Evolutionary conservation across 331 rosid genomes (phyloP), one percentile per base, ranked within the genome.

Genomic region (Rosa hybrid): DNA sequence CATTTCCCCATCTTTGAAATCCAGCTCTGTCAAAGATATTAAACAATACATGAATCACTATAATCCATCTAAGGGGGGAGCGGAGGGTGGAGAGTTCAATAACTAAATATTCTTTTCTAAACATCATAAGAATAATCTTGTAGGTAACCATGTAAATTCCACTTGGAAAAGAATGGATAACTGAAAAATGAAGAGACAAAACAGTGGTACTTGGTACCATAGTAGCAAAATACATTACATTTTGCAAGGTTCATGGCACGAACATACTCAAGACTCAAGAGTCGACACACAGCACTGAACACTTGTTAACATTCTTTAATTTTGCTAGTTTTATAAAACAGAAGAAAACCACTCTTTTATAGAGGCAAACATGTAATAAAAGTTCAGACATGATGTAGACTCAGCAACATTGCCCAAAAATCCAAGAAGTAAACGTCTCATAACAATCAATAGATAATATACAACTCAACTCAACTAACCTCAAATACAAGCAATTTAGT

Each of bases 1-100:
- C 98, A 71, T 88, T 93, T 70, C 99, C 99, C 86, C 98, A 88
- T 86, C 90, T 86, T 60, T 93, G 87, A 85, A 96, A 96, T 80
- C 98, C 98, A 78, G 93, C 91, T 71, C 99, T 93, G 91, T 67
- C 67, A 42, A 70, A 76, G 78, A 72, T 63, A 78, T 76, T 25
- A 77, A 67, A 75, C 73, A 72, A 42, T 30, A 80, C 74, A 56
- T 50, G 25, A 75, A 76, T 79, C 79, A 68, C 21, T 54, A 50
- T 63, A 25, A 25, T 56, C 68, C 46, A 83, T 67, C 56, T 63
- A 50, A 30, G 57, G 4, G 45, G 41, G 14, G 21, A 44, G 46
- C 1, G 23, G 4, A 5, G 46, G 46, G 46, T 44, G 8, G 46
- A 8, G 46, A 44, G 34, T 34, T 7, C 21, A 6, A 21, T 54